Base-by-base conservation (phyloP, 176 grass and related monocot species). In the Juncus inflexus region DNA sequence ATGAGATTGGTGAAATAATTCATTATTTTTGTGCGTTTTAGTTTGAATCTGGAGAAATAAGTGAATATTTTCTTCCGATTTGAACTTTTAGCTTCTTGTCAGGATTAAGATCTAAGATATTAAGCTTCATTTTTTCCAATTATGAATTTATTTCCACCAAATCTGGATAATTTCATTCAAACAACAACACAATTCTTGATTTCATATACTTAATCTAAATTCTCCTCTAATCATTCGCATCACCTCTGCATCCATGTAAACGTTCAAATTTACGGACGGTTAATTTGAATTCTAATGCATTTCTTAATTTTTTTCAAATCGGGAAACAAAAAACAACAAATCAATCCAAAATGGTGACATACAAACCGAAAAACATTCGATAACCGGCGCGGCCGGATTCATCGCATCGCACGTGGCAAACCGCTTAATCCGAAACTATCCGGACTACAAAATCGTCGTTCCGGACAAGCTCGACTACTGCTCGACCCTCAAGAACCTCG, bases 381-480 rank as follows among this genome's bases (percentile, higher is more conserved):
- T 91, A 65, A 91, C 89, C 0, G 89, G 89, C 3, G 89, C 84
- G 0, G 89, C 89, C 0, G 89, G 87, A 40, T 90, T 90, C 83
- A 90, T 90, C 19, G 87, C 83, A 40, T 90, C 87, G 3, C 87
- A 90, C 61, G 89, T 91, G 52, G 80, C 84, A 3, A 91, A 91
- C 61, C 84, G 89, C 15, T 75, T 91, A 45, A 38, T 87, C 59
- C 73, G 84, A 12, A 91, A 79, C 62, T 87, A 79, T 65, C 88
- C 88, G 79, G n/a, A 87, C 6, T 91, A 87, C 69, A 91, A 91
- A 61, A 60, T 91, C 3, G 77, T 91, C 14, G 88, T 91, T 50
- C 80, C 87, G 2, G 88, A 91, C 78, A 91, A 91, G 69, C 52
- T 87, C 35, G 88, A 91, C 47, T 87, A 91, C 69, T 91, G 88